Evolutionary conservation across 2,329 filamentous ascomycete species (phyloP).

Genomic region (Colletotrichum chrysophilum): DNA sequence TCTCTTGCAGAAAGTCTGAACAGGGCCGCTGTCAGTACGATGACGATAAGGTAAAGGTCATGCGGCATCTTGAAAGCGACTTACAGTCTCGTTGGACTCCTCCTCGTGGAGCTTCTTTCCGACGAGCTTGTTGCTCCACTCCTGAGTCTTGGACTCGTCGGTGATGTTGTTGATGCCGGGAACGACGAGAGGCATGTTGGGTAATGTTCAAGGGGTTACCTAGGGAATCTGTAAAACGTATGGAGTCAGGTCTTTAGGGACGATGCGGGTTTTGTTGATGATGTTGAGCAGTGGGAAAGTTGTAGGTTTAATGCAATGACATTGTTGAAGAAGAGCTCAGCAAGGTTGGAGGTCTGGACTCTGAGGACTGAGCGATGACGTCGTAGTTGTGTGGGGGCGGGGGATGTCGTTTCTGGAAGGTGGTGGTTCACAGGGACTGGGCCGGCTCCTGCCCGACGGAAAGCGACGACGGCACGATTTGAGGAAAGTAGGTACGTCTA

Average conservation of each 20-base stretch:
- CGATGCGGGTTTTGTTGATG: background rate
- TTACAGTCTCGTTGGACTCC: conserved; percentile 57
- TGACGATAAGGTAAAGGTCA: background rate
- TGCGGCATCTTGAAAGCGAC: conserved; percentile 22
- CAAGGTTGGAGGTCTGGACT: background rate
- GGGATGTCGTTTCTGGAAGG: background rate
- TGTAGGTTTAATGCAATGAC: background rate
- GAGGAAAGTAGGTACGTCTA: background rate
- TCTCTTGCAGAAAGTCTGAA: conserved; percentile 63
- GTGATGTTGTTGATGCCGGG: conserved; percentile 59
- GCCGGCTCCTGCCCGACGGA: background rate
- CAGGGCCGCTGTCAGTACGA: background rate
- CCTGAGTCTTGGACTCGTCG: conserved; percentile 51
- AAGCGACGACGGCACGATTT: background rate
- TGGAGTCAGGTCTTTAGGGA: background rate
- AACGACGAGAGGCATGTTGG: conserved; percentile 69
- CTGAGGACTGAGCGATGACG: conserved; percentile 8
- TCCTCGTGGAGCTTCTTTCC: conserved; percentile 66
- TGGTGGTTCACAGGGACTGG: background rate
- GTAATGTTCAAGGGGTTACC: background rate
- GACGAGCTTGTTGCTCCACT: conserved; percentile 67
- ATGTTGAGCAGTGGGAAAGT: background rate
- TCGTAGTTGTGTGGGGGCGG: conserved; percentile 15
- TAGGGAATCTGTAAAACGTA: background rate
- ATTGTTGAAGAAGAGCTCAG: background rate